Evolutionary conservation across 2,329 filamentous ascomycete genomes (phyloP).

Genomic region (Fusarium sp.): DNA sequence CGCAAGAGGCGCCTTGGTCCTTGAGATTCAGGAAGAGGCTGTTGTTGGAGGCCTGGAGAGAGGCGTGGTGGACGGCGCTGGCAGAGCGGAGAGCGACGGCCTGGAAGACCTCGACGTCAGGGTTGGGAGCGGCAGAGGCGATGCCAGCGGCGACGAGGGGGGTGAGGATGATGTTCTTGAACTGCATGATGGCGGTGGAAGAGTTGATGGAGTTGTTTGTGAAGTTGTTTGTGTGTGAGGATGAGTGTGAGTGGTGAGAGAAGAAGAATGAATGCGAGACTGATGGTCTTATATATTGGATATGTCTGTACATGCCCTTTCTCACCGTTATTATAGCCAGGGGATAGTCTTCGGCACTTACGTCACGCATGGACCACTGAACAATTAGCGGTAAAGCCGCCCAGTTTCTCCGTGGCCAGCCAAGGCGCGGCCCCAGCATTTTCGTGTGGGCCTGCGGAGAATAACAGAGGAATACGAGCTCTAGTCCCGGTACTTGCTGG

Average conservation of each 20-base stretch:
- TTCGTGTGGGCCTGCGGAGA: background rate
- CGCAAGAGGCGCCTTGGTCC: conserved; percentile 64
- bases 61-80: conserved; percentile 61
- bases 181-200: conserved; percentile 46
- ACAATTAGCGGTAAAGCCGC: background rate
- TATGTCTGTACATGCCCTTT: background rate
- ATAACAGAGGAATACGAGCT: background rate
- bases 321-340: background rate
- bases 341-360: background rate
- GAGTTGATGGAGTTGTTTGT: background rate
- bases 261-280: background rate
- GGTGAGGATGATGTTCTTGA: conserved; percentile 43
- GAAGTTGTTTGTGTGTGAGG: background rate
- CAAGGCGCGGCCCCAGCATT: background rate
- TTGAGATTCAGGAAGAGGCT: conserved; percentile 60
- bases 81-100: conserved; percentile 64
- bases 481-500: no score
- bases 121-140: conserved; percentile 43
- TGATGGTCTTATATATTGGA: background rate
- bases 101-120: conserved; percentile 57
- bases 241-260: background rate
- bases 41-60: conserved; percentile 60
- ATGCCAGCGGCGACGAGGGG: conserved; percentile 47
- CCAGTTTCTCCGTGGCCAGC: background rate
- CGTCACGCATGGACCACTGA: background rate